Evolutionary conservation across 2,329 filamentous ascomycete genomes (phyloP), one percentile per base, ranked within the genome.

Genomic region (Akanthomyces muscarius): DNA sequence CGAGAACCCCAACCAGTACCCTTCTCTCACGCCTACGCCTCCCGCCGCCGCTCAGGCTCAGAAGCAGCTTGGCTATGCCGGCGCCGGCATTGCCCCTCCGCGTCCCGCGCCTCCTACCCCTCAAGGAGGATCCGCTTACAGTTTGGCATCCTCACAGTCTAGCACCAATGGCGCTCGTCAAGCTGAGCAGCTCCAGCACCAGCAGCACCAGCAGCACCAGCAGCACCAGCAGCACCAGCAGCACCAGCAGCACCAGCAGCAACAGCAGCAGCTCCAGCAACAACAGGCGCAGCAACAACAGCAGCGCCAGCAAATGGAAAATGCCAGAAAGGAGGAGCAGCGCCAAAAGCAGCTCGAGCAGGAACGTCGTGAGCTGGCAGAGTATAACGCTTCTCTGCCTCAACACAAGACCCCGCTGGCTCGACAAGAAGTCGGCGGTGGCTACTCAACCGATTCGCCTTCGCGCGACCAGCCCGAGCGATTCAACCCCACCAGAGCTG

Each of bases 341-440:
- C 83, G 84, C 38, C 80, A 85, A 63, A 78, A 81, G 66, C 77
- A 79, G 48, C 84, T 88, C 66, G 78, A 81, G 1, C 85, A 87
- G 66, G 89, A 92, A 69, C 84, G 90, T 61, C 86, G 89, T 67
- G 92, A 97, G 58, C 81, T 91, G 68, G 92, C 95, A 72, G 91
- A 87, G 21, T 97, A 97, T 76, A 97, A 98, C 74, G 90, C 91
- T 42, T 92, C 91, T 28, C 78, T 97, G 64, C 94, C 92, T 38
- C 90, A 96, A 80, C 88, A 84, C 66, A 91, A 91, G 73, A 78
- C 87, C 13, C 91, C 91, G 2, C 71, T 95, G 67, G 92, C 93
- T 38, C 91, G 98, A 74, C 93, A 97, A 76, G 95, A 98, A 75
- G 79, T 98, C 68, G 91, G 91, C 63, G 88, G 88, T 23, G 55